Evolutionary conservation across 768 basidiomycete species (phyloP), one percentile per base, ranked within the genome.

Genomic region (Tricholoma saponaceum): DNA sequence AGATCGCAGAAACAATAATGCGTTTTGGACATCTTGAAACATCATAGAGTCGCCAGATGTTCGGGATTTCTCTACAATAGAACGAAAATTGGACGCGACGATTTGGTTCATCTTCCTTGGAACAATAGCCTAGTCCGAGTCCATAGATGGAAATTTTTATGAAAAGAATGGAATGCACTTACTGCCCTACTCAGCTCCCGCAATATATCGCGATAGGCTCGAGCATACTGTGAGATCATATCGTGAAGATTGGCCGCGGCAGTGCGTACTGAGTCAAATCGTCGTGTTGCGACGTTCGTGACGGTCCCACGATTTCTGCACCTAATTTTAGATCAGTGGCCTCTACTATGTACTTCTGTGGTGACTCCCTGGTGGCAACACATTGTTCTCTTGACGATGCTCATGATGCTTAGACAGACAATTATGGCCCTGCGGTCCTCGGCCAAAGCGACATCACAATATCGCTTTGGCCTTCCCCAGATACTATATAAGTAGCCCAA

Each of bases 1-100:
- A 7, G 91, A 83, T 43, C 75, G 74, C 70, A 96, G 68, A 69
- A 94, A 93, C 4, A 84, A 76, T 39, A 84, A 69, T 2, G 80
- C 76, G 62, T 87, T 84, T 58, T 82, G 73, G n/a, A 85, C 67
- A 61, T 86, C 85, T 10, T 74, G 71, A 14, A 75, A 67, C 26
- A 82, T 58, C 32, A 60, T 58, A 41, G 60, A 37, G 30, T 65
- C 64, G 10, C 69, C 62, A 8, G 69, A 64, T 56, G 63, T 63
- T 52, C 71, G 63, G 30, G 69, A 67, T 55, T 73, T 70, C 61
- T 83, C 82, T 30, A 84, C 78, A 51, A 89, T 65, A 4, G 73
- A 62, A 23, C 89, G 86, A 59, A 89, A 77, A 62, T 76, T 79
- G 32, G 75, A 66, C 1, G 77, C 66, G 30, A 90, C 76, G 8